Evolutionary conservation across 345 rosid species (phyloP).

Genomic region (Limnanthes douglasii): DNA sequence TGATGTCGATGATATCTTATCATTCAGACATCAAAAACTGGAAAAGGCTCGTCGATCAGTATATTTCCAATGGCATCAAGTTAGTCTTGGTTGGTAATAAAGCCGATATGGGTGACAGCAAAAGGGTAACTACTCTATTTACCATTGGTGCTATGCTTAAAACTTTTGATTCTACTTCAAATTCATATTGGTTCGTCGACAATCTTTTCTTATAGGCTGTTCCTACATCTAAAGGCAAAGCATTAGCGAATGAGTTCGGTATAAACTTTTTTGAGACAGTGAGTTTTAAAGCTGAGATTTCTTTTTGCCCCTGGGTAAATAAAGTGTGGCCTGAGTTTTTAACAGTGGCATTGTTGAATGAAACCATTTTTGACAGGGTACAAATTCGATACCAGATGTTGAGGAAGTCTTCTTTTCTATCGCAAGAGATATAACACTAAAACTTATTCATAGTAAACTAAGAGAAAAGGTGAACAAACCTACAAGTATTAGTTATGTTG

Average conservation of each 20-base stretch:
- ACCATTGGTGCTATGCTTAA: background rate
- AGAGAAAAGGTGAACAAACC: constrained; percentile 12
- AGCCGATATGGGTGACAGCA: constrained; percentile 99
- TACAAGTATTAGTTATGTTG: too few species aligned
- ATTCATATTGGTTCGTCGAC: background rate
- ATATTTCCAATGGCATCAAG: constrained; percentile 95
- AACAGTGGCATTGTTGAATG: background rate
- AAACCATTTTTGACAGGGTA: constrained; percentile 28
- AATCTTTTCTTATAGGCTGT: constrained; percentile 23
- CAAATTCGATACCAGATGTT: constrained; percentile 42
- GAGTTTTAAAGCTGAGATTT: too few species aligned
- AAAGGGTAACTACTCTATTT: constrained; percentile 37
- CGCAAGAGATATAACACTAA: constrained; percentile 42
- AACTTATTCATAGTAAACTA: constrained; percentile 17
- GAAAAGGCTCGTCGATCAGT: constrained; percentile 97
- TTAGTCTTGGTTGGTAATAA: constrained; percentile 91
- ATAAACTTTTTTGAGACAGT: constrained; percentile 48
- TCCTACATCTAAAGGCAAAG: constrained; percentile 43
- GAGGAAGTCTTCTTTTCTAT: constrained; percentile 47
- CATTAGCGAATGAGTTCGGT: constrained; percentile 44
- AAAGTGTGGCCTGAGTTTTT: background rate
- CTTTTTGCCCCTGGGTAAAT: too few species aligned
- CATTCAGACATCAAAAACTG: constrained; percentile 82
- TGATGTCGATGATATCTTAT: constrained; percentile 1
- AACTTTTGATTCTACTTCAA: background rate